A percentile compares a stretch with the other conserved stretches of the same genome.
Evolutionary conservation across 108 stramenopile genomes (phyloP).

Genomic region (Cyclotella sp.): DNA sequence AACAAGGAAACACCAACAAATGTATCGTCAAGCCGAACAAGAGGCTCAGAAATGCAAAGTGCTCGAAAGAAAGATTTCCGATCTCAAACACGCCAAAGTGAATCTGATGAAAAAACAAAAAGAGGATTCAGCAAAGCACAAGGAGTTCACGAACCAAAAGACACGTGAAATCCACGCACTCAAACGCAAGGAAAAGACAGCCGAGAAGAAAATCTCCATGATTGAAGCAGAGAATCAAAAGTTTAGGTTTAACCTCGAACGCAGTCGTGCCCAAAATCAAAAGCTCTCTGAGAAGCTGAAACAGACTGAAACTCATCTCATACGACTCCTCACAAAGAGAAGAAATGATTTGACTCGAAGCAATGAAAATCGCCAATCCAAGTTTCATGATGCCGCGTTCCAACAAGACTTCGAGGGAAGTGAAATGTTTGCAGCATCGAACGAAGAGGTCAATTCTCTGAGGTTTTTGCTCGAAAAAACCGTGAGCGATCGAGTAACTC

Average conservation of each 20-base stretch:
- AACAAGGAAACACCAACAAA: constrained; percentile 75
- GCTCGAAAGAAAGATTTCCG: constrained; percentile 77
- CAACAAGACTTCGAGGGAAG: constrained; percentile 16
- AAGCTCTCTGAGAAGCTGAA: constrained; percentile 83
- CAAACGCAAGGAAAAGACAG: constrained; percentile 69
- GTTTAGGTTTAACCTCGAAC: constrained; percentile 73
- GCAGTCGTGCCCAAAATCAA: constrained; percentile 62
- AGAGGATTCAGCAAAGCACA: constrained; percentile 68
- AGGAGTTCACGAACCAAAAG: constrained; percentile 73
- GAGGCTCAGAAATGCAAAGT: constrained; percentile 74
- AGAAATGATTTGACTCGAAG: constrained; percentile 62
- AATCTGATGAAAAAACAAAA: constrained; percentile 80
- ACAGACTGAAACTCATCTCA: constrained; percentile 80
- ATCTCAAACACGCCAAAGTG: constrained; percentile 77
- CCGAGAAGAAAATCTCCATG: constrained; percentile 67
- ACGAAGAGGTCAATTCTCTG: constrained; percentile 68
- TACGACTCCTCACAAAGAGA: constrained; percentile 74
- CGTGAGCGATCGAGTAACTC: constrained; percentile 69
- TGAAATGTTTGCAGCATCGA: constrained; percentile 42
- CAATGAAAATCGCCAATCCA: no score
- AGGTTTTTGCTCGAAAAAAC: constrained; percentile 72
- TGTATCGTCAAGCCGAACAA: constrained; percentile 75
- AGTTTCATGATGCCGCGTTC: background rate
- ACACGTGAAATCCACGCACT: constrained; percentile 77
- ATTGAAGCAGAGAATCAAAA: constrained; percentile 74